Evolutionary conservation across 768 basidiomycete species (phyloP).

Genomic region (Lactifluus subvellereus): DNA sequence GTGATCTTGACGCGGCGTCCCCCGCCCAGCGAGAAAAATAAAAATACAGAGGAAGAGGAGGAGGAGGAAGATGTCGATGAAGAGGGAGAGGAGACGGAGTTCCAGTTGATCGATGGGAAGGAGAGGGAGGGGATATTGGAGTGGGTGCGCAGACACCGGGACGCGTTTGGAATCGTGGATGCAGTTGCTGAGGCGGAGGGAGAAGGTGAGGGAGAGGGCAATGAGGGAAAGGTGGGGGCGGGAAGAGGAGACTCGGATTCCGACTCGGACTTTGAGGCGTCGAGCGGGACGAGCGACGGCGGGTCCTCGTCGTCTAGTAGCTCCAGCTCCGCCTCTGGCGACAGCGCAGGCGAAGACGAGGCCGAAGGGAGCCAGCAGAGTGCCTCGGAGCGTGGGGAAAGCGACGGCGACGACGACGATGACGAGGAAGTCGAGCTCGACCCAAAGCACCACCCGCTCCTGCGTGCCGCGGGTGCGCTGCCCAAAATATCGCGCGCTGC

Average conservation of each 20-base stretch:
- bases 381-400: slow-evolving; percentile 27
- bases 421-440: slow-evolving; percentile 45
- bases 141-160: slow-evolving; percentile 57
- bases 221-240: background rate
- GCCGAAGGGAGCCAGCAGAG: slow-evolving; percentile 24
- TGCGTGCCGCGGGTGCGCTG: slow-evolving; percentile 20
- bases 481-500: slow-evolving; percentile 23
- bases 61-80: slow-evolving; percentile 40
- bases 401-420: slow-evolving; percentile 34
- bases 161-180: slow-evolving; percentile 45
- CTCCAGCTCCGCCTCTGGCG: background rate
- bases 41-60: slow-evolving; percentile 28
- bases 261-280: slow-evolving; percentile 18
- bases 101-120: slow-evolving; percentile 64
- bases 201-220: slow-evolving; percentile 6
- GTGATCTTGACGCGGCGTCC: slow-evolving; percentile 40
- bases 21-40: slow-evolving; percentile 30
- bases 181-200: background rate
- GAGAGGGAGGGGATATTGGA: slow-evolving; percentile 59
- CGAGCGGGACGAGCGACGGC: slow-evolving; percentile 36
- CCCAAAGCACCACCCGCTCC: slow-evolving; percentile 42
- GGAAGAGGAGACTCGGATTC: slow-evolving; percentile 23
- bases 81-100: slow-evolving; percentile 54
- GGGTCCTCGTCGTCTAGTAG: slow-evolving; percentile 29
- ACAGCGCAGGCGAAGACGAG: slow-evolving; percentile 3